Conservation (phyloP, 305 asterid species). For the Fraxinus latifolia region DNA sequence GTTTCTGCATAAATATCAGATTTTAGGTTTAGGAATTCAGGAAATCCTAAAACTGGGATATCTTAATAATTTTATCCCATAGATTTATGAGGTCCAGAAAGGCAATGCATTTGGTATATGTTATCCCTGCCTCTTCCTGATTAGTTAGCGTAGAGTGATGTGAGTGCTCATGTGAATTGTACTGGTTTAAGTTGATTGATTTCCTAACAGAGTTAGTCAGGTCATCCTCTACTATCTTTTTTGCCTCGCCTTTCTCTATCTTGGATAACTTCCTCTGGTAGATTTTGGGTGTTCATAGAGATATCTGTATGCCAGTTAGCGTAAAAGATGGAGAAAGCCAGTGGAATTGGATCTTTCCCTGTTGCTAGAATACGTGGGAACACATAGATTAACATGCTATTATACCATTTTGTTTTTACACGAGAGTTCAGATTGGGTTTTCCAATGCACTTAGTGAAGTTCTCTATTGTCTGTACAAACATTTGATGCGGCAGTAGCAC, state of each 20-base stretch:
- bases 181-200: not conserved
- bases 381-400: not conserved
- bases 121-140: not conserved
- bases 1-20: not conserved
- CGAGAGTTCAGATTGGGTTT: not conserved
- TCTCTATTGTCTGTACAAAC: not conserved
- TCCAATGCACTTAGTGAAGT: not conserved
- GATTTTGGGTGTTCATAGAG: not conserved
- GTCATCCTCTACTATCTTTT: not conserved
- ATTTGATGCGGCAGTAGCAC: not conserved
- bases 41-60: not conserved
- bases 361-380: not conserved
- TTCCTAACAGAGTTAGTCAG: not conserved
- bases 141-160: not conserved
- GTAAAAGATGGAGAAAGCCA: not conserved
- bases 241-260: not conserved
- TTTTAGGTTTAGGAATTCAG: not conserved
- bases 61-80: not conserved
- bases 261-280: not conserved
- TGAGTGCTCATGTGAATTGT: not conserved
- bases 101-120: not conserved
- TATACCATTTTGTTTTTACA: not conserved
- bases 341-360: not conserved
- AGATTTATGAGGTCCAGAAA: not conserved
- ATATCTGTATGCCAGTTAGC: not conserved